Conservation (phyloP, 2,329 filamentous ascomycete genomes). For the Sporothrix euskadiensis region DNA sequence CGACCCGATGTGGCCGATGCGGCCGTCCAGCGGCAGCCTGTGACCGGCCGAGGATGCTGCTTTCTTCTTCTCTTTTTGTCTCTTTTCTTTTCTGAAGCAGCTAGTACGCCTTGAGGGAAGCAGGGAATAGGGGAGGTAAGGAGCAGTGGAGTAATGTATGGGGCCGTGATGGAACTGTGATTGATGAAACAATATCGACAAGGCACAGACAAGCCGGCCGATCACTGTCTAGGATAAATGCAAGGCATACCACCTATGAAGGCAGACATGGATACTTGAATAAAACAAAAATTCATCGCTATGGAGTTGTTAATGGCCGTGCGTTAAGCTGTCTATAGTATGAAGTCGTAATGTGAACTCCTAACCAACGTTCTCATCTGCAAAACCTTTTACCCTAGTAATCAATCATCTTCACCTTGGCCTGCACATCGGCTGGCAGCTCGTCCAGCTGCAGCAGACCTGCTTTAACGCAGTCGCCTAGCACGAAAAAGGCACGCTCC, state of each 20-base stretch:
- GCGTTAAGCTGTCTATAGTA: background rate
- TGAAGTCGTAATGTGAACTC: background rate
- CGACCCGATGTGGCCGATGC: background rate
- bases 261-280: background rate
- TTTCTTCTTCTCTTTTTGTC: no score
- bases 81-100: background rate
- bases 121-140: background rate
- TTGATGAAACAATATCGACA: background rate
- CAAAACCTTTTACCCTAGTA: constrained; percentile 36
- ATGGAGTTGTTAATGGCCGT: background rate
- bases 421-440: constrained; percentile 66
- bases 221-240: background rate
- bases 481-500: constrained; percentile 88
- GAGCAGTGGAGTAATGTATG: background rate
- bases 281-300: background rate
- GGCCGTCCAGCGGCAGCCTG: background rate
- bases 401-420: constrained; percentile 68
- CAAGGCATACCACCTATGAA: background rate
- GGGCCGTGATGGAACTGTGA: background rate
- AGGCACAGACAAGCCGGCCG: background rate
- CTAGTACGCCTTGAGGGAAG: background rate
- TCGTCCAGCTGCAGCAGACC: constrained; percentile 76
- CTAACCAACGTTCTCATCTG: background rate
- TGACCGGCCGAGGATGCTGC: background rate
- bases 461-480: constrained; percentile 81